phyloP scores from a whole-genome alignment of 2,329 filamentous ascomycete genomes.

The Diaporthe vexans region DNA sequence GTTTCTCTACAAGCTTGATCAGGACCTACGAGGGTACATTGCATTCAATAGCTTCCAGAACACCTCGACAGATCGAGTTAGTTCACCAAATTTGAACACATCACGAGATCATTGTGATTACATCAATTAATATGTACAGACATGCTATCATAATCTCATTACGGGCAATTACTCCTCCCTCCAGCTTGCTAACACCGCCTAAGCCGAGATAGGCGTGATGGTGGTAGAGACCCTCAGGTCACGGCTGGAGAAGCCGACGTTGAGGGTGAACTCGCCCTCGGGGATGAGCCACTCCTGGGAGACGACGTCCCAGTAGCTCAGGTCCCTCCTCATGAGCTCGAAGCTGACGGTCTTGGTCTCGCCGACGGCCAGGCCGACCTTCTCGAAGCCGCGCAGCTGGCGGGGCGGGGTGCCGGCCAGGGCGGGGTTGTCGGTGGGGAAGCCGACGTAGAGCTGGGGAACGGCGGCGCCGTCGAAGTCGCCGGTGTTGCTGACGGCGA shows the following conservation, averaged over 20 bases:
- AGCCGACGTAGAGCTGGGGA: slow-evolving; percentile 68
- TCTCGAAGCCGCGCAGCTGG: slow-evolving; percentile 67
- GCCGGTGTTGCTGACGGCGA: slow-evolving; percentile 68
- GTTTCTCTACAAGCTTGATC: too few species aligned
- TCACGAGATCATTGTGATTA: neutral
- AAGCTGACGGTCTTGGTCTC: slow-evolving; percentile 59
- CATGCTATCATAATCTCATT: slow-evolving; percentile 31
- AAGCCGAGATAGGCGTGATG: slow-evolving; percentile 36
- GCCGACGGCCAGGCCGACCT: slow-evolving; percentile 58
- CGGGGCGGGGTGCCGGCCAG: slow-evolving; percentile 61
- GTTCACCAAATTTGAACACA: neutral
- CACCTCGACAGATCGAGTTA: neutral
- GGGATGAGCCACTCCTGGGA: slow-evolving; percentile 58
- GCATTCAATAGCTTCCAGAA: neutral
- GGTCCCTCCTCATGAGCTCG: slow-evolving; percentile 60
- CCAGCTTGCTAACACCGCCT: neutral
- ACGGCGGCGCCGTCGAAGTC: slow-evolving; percentile 65
- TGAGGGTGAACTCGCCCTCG: slow-evolving; percentile 49
- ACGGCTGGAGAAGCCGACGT: slow-evolving; percentile 50
- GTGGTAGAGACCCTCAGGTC: slow-evolving; percentile 37
- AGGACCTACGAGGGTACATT: too few species aligned
- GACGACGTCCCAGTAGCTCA: slow-evolving; percentile 64
- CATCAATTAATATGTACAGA: slow-evolving; percentile 19
- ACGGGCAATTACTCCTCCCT: neutral
- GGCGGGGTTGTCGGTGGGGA: slow-evolving; percentile 56